phyloP scores from a whole-genome alignment of 225 moss, liverwort and hornwort species.

The Sphagnum tenellum region DNA sequence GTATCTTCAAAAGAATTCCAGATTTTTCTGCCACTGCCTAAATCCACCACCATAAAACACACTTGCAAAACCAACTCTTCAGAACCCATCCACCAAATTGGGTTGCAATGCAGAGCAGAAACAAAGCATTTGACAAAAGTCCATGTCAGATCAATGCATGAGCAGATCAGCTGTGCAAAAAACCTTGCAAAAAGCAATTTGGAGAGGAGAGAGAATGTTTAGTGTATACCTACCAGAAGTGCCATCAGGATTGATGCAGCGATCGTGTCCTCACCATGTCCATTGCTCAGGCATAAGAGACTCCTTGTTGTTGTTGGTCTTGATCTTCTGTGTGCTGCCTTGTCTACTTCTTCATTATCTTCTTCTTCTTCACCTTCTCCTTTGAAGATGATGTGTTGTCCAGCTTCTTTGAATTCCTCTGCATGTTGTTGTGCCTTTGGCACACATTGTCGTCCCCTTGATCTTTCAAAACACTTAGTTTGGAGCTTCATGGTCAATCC shows the following conservation, averaged over 20 bases:
- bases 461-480: too few relatives aligned
- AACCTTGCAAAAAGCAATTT: background rate
- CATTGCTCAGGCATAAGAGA: slow-evolving; percentile 77
- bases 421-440: too few relatives aligned
- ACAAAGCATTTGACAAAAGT: background rate
- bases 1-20: slow-evolving; percentile 34
- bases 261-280: slow-evolving; percentile 82
- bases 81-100: too few relatives aligned
- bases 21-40: slow-evolving; percentile 47
- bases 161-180: background rate
- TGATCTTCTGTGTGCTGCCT: too few relatives aligned
- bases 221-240: slow-evolving; percentile 21
- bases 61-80: too few relatives aligned
- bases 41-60: background rate
- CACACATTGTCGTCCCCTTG: too few relatives aligned
- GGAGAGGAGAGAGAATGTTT: background rate
- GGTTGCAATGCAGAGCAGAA: background rate
- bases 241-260: slow-evolving; percentile 43
- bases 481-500: too few relatives aligned
- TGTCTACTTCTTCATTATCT: too few relatives aligned
- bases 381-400: too few relatives aligned
- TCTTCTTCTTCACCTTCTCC: too few relatives aligned
- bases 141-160: background rate
- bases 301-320: background rate
- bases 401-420: too few relatives aligned